Evolutionary conservation across 768 basidiomycete genomes (phyloP).

Genomic region (Psilocybe subaeruginosa): DNA sequence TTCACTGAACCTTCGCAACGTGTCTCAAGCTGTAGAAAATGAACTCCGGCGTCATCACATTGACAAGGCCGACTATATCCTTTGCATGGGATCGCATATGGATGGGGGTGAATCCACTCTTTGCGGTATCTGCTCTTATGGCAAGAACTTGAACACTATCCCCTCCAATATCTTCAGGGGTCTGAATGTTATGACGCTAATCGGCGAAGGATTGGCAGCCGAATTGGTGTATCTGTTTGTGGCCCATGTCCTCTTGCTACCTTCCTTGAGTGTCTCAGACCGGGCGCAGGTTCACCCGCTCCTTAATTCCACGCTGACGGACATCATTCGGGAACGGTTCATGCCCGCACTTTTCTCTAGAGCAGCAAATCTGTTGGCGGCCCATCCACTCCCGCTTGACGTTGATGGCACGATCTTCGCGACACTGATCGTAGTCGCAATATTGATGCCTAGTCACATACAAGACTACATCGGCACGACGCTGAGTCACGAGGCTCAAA

Average conservation of each 20-base stretch:
- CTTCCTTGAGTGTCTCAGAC: conserved; percentile 36
- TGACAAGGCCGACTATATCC: background rate
- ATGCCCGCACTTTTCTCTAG: conserved; percentile 41
- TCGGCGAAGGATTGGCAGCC: conserved; percentile 10
- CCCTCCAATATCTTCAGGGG: conserved; percentile 1
- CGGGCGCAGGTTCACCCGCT: conserved; percentile 37
- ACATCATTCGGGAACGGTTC: conserved; percentile 37
- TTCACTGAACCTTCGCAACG: background rate
- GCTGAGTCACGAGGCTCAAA: conserved; percentile 13
- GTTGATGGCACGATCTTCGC: conserved; percentile 58
- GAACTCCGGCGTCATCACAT: background rate
- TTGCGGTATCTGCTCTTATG: background rate
- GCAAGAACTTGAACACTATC: background rate
- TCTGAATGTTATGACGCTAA: background rate
- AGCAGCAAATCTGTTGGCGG: conserved; percentile 27
- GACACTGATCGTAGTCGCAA: conserved; percentile 42
- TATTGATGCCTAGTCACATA: conserved; percentile 28
- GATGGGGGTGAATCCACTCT: background rate
- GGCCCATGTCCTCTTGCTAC: conserved; percentile 35
- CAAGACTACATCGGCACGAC: conserved; percentile 27
- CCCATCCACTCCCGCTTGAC: conserved; percentile 35
- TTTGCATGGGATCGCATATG: background rate
- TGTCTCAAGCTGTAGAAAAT: background rate
- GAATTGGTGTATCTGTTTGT: conserved; percentile 27
- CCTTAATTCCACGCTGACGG: conserved; percentile 30